phyloP scores from a whole-genome alignment of 352 stramenopile species.

The Pythium folliculosum region DNA sequence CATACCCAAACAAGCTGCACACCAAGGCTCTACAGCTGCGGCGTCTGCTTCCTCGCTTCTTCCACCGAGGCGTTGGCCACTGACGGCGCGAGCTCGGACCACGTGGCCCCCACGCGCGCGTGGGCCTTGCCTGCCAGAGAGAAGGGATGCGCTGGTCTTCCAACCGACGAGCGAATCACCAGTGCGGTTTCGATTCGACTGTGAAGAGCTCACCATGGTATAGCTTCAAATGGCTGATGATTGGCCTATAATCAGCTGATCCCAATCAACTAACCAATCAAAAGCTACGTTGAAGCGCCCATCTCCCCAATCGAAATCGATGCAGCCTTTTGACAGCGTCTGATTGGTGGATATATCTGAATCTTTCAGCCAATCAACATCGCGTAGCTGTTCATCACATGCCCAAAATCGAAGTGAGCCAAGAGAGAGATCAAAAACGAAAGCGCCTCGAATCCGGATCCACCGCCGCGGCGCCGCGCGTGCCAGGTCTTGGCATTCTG shows the following conservation, averaged over 20 bases:
- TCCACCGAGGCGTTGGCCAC: too few relatives aligned
- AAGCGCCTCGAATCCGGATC: too few relatives aligned
- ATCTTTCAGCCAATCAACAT: conserved; percentile 6
- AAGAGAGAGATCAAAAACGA: neutral
- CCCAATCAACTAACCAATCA: conserved; percentile 20
- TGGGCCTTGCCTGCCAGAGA: too few relatives aligned
- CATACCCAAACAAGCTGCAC: too few relatives aligned
- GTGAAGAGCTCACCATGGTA: neutral
- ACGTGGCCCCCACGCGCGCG: too few relatives aligned
- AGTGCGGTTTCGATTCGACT: neutral
- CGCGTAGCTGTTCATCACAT: neutral
- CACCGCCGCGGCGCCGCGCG: too few relatives aligned
- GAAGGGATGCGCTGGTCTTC: too few relatives aligned
- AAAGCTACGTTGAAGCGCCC: conserved; percentile 3
- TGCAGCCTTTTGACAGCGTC: neutral
- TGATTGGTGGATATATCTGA: conserved; percentile 10
- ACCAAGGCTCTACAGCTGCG: too few relatives aligned
- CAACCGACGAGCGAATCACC: neutral
- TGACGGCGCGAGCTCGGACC: too few relatives aligned
- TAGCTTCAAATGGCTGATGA: neutral
- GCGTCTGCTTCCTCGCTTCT: too few relatives aligned
- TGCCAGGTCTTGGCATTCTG: neutral
- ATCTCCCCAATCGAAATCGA: conserved; percentile 22
- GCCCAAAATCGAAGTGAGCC: neutral
- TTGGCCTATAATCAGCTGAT: conserved; percentile 4